A percentile compares a stretch with the other conserved stretches of the same genome.
These are phyloP conservation scores for Eutrema japonicum DNA, from an alignment of 345 rosid species.

Conservation along the genomic window DNA sequence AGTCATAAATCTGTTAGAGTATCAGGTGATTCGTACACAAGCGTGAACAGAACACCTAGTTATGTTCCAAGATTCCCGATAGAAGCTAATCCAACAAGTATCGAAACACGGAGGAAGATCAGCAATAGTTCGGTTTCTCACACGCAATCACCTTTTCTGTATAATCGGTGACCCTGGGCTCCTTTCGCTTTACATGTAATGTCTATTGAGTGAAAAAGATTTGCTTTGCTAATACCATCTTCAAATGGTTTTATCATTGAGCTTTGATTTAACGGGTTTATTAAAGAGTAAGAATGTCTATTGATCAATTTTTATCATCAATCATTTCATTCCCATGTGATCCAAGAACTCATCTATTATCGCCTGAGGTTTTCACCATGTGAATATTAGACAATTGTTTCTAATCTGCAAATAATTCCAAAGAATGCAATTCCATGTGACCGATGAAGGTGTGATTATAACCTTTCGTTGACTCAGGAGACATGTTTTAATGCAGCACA, in stretches of 20 bases:
- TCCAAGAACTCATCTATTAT: conserved; percentile 25
- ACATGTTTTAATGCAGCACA: conserved; percentile 31
- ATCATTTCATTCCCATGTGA: conserved; percentile 17
- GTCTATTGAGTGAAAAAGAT: conserved; percentile 13
- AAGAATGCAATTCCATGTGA: conserved; percentile 39
- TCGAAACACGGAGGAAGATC: conserved; percentile 44
- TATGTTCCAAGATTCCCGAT: conserved; percentile 50
- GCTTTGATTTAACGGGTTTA: not conserved
- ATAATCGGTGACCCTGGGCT: conserved; percentile 41
- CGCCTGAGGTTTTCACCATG: conserved; percentile 22
- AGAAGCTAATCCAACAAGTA: conserved; percentile 48
- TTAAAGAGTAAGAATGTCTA: not conserved
- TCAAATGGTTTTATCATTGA: not conserved
- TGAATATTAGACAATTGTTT: conserved; percentile 30
- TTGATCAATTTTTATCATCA: conserved; percentile 7
- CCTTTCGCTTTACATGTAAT: conserved; percentile 32
- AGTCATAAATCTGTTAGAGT: conserved; percentile 68
- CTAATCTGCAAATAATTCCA: conserved; percentile 26
- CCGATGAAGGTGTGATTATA: conserved; percentile 13
- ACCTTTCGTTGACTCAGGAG: conserved; percentile 34
- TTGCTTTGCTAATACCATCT: conserved; percentile 29
- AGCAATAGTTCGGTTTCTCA: conserved; percentile 46
- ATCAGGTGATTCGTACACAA: conserved; percentile 58
- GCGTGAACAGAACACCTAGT: conserved; percentile 46
- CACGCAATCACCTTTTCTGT: conserved; percentile 50